Evolutionary conservation across 371 early-diverging fungal genomes (phyloP).

Genomic region (Mortierella sp.): DNA sequence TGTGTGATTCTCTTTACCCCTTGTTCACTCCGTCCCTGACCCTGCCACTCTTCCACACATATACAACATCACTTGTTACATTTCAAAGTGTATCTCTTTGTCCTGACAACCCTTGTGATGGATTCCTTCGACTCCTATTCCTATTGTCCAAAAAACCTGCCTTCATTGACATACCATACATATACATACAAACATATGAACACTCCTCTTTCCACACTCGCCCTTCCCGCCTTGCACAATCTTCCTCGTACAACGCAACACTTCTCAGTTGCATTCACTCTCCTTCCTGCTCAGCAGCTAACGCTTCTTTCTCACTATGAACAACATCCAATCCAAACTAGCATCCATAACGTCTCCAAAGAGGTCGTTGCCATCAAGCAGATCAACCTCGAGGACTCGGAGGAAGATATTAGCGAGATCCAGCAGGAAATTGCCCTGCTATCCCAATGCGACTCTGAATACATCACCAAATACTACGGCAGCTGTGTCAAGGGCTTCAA

Average conservation of each 20-base stretch:
- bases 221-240: not conserved
- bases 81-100: constrained; percentile 7
- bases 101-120: constrained; percentile 34
- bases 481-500: constrained; percentile 87
- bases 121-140: constrained; percentile 26
- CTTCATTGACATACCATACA: not conserved
- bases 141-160: constrained; percentile 11
- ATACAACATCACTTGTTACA: constrained; percentile 19
- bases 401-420: constrained; percentile 98
- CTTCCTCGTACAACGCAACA: not conserved
- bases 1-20: not conserved
- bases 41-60: not conserved
- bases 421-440: constrained; percentile 96
- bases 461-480: constrained; percentile 91
- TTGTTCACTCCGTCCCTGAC: constrained; percentile 6
- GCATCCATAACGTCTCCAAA: constrained; percentile 83
- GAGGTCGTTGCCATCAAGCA: constrained; percentile 92
- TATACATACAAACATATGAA: not conserved
- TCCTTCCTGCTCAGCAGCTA: not conserved
- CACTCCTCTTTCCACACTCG: not conserved
- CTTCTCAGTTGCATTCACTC: not conserved
- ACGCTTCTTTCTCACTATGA: not conserved
- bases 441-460: constrained; percentile 91
- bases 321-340: constrained; percentile 32
- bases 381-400: constrained; percentile 93